phyloP scores from a whole-genome alignment of 106 monocot species.

The Allium cepa region DNA sequence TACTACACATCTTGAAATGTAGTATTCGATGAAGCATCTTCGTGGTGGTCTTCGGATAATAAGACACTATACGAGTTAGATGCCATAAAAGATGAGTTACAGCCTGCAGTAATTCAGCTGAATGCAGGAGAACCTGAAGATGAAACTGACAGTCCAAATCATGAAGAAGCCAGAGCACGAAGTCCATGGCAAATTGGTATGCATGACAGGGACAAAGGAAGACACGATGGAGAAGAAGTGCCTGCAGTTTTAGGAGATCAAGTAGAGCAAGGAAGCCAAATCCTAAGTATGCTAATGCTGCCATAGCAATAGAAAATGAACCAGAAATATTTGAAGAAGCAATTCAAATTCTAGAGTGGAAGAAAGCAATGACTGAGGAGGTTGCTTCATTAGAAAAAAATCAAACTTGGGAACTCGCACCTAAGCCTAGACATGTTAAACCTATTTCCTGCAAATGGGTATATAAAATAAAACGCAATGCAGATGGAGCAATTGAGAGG shows the following conservation, averaged over 20 bases:
- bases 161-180: neutral
- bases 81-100: too few species aligned
- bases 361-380: conserved; percentile 17
- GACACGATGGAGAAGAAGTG: neutral
- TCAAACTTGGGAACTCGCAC: conserved; percentile 5
- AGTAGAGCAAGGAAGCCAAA: neutral
- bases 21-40: conserved; percentile 2
- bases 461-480: neutral
- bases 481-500: neutral
- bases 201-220: neutral
- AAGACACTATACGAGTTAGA: too few species aligned
- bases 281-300: neutral
- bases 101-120: too few species aligned
- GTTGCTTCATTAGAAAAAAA: conserved; percentile 9
- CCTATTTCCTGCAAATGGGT: neutral
- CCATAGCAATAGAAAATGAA: neutral
- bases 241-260: neutral
- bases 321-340: neutral
- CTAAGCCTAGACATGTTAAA: conserved; percentile 9
- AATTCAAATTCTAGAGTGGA: neutral
- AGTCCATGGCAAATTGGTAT: neutral
- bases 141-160: neutral
- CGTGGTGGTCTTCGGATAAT: neutral
- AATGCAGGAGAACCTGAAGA: neutral
- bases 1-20: conserved; percentile 5